Percentiles rank a stretch among this genome's conserved stretches.
phyloP scores from a whole-genome alignment of 805 yeast species.

The Torulaspora delbrueckii region DNA sequence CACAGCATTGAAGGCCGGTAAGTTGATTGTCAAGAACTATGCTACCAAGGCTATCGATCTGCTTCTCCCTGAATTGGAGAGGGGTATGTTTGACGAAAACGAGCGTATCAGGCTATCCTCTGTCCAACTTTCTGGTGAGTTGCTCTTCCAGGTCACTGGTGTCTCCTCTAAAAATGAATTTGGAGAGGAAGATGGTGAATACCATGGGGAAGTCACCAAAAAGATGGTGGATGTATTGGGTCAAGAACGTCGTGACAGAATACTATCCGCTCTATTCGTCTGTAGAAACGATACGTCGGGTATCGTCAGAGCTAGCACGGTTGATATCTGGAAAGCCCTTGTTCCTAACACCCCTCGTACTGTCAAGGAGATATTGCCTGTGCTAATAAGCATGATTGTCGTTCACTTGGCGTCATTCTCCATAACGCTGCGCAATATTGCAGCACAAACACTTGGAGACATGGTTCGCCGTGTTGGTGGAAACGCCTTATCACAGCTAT shows the following conservation, averaged over 20 bases:
- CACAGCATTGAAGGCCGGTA: slow-evolving; percentile 85
- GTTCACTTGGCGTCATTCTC: slow-evolving; percentile 79
- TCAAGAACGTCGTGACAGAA: slow-evolving; percentile 77
- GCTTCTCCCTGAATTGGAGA: slow-evolving; percentile 87
- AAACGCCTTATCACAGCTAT: slow-evolving; percentile 72
- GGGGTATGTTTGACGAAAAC: slow-evolving; percentile 75
- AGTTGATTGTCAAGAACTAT: slow-evolving; percentile 83
- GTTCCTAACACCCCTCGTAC: slow-evolving; percentile 95
- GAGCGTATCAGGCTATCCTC: slow-evolving; percentile 89
- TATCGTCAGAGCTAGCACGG: slow-evolving; percentile 80
- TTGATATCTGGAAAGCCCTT: slow-evolving; percentile 94
- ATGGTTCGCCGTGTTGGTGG: slow-evolving; percentile 91
- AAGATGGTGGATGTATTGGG: slow-evolving; percentile 78
- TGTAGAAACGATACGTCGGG: slow-evolving; percentile 91
- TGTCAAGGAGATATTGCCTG: slow-evolving; percentile 84
- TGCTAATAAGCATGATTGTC: slow-evolving; percentile 74
- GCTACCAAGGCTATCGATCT: slow-evolving; percentile 91
- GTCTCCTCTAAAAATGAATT: slow-evolving; percentile 72
- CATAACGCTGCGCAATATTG: slow-evolving; percentile 73
- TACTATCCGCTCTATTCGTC: slow-evolving; percentile 79
- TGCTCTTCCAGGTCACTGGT: slow-evolving; percentile 91
- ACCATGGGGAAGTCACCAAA: slow-evolving; percentile 50
- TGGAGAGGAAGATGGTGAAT: slow-evolving; percentile 41
- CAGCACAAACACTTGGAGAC: slow-evolving; percentile 92
- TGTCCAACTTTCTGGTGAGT: slow-evolving; percentile 91